Base-by-base conservation (phyloP, 805 yeast genomes). In the Barnettozyma pratensis region DNA sequence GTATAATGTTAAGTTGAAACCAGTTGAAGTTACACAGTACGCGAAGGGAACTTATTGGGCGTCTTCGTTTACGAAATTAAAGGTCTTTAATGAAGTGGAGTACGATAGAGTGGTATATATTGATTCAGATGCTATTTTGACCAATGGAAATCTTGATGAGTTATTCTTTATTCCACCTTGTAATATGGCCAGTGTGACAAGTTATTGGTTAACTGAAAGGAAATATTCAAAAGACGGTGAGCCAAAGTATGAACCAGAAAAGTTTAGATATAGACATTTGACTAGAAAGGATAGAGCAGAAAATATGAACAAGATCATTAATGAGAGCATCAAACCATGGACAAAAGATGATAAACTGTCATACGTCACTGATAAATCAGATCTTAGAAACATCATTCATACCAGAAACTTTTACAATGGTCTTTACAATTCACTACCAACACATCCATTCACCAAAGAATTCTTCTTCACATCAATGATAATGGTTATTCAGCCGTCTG, bases 401-500 rank as follows among this genome's bases (percentile, higher is more conserved):
- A 39, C 46, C 41, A 49, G 47, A 35, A 53, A 52, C 43, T 47
- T 56, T 25, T 52, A 50, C 39, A 54, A 58, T 37, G 56, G 59
- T 49, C 44, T 74, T 2, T 75, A 73, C 56, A 65, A 68, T 46
- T 59, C 60, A 28, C 57, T 76, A 47, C 80, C 79, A 5, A 61
- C 54, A 40, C 60, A 62, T 38, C 53, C 51, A 4, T 51, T 62
- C 11, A 44, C 61, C 7, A 63, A 68, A 37, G 61, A 63, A 37
- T 57, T 62, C 29, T 54, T 56, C 25, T 60, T 68, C 44, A 64
- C 72, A 1, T 70, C 74, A 36, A 79, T 77, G 51, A 60, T 83
- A 6, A 79, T 83, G 81, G 83, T 83, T 7, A 63, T 81, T 11
- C 72, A 68, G 40, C 88, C 88, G 2, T 69, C 66, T 2, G 41